A percentile compares a stretch with the other conserved stretches of the same genome.
Conservation (phyloP, 2,329 filamentous ascomycete genomes). For the Spiromastix sp. region DNA sequence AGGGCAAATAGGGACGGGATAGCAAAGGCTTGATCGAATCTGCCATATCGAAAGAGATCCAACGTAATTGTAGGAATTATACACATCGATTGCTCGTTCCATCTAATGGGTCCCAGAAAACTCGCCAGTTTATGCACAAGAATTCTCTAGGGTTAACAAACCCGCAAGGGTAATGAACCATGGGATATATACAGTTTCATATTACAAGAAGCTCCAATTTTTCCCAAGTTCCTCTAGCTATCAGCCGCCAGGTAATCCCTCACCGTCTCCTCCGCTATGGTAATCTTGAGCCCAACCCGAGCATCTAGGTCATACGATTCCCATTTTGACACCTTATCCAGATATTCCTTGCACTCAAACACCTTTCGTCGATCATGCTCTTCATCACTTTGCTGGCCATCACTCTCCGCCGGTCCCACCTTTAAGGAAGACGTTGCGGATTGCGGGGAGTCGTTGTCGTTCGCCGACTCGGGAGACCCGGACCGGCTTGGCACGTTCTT, state of each 20-base stretch:
- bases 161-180: no score
- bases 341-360: constrained; percentile 43
- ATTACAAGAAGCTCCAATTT: no score
- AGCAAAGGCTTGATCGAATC: no score
- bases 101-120: no score
- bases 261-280: constrained; percentile 35
- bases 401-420: constrained; percentile 10
- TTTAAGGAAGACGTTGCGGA: constrained; percentile 3
- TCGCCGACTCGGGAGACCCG: neutral
- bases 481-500: neutral
- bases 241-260: constrained; percentile 37
- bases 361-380: constrained; percentile 31
- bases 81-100: no score
- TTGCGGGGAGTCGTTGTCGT: neutral
- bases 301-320: constrained; percentile 54
- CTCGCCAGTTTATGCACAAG: no score
- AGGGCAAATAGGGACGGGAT: no score
- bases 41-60: no score
- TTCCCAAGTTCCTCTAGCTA: no score
- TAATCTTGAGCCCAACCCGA: constrained; percentile 40
- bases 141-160: no score
- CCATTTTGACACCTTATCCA: constrained; percentile 49
- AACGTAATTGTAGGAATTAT: no score
- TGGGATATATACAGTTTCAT: no score
- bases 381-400: constrained; percentile 4